Evolutionary conservation across 306 rosid species (phyloP), one percentile per base, ranked within the genome.

Genomic region (Pachyrhizus erosus): DNA sequence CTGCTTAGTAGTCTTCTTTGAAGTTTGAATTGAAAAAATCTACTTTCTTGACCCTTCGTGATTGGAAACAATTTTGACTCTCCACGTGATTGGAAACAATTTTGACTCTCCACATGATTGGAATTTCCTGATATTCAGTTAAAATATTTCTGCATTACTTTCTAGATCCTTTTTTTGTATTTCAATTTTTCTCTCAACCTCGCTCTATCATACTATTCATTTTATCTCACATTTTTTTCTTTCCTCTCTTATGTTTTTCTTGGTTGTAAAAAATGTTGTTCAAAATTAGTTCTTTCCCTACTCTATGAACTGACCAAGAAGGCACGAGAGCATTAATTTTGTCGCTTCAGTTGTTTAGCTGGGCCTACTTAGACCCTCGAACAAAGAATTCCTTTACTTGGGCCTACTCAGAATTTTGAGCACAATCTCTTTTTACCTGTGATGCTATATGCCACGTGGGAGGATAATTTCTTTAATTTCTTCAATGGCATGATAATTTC

Each of bases 21-120:
- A 76, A 58, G 17, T 40, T 43, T 40, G 43, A 75, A 40, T 49
- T n/a, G 64, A 72, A 72, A 72, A 70, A 49, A 33, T 75, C 68
- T 74, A 54, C 34, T 76, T 23, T 17, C 55, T 37, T 75, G 26
- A 58, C 70, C 42, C 70, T 40, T 15, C 5, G 4, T 39, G 55
- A 24, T 20, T 75, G 57, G 21, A 18, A 62, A 17, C 61, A 61
- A 76, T 5, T 61, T 40, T 39, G 42, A 40, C 70, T 75, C 69
- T 23, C 17, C 21, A 24, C 5, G 4, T 39, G 55, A 24, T 20
- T 75, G 57, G 21, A 18, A 62, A 17, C 61, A 61, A 76, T 5
- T 61, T 40, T 39, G 42, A 40, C 70, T 75, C 69, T 23, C 17
- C 21, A 24, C 5, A 2, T 39, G 55, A 24, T 20, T 75, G 57